A percentile compares a stretch with the other conserved stretches of the same genome.
Evolutionary conservation across 768 basidiomycete species (phyloP).

Genomic region (Tylopilus sp.): DNA sequence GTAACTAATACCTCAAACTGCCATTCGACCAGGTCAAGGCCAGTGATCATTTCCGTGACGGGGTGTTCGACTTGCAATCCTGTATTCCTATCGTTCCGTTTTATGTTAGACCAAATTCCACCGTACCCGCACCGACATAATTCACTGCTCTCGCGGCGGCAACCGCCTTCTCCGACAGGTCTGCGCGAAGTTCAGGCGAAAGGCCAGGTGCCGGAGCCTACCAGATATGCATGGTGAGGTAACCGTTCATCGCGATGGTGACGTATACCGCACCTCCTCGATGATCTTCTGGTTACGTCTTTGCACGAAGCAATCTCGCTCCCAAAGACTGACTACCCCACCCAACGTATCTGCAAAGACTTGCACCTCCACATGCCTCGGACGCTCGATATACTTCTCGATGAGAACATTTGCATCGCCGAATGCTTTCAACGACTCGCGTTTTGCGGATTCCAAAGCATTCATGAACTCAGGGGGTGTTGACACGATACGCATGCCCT

Average conservation of each 20-base stretch:
- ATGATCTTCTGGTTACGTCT: conserved; percentile 94
- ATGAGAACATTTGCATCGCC: conserved; percentile 84
- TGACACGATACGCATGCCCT: conserved; percentile 87
- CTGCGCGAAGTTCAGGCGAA: conserved; percentile 70
- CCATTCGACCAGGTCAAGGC: conserved; percentile 96
- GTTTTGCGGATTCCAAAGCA: conserved; percentile 79
- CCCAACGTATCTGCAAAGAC: conserved; percentile 84
- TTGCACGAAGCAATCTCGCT: conserved; percentile 90
- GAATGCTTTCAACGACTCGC: conserved; percentile 86
- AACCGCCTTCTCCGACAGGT: conserved; percentile 82
- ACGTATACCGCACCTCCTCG: conserved; percentile 57
- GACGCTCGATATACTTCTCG: conserved; percentile 84
- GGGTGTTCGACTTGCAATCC: conserved; percentile 88
- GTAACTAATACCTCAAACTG: conserved; percentile 67
- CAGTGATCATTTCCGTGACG: conserved; percentile 94
- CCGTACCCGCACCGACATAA: conserved; percentile 89
- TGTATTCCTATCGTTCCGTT: conserved; percentile 64
- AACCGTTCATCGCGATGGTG: neutral
- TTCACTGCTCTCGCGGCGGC: conserved; percentile 91
- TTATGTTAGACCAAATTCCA: conserved; percentile 48
- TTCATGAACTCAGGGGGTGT: conserved; percentile 70
- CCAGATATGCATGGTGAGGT: neutral
- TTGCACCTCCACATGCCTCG: conserved; percentile 92
- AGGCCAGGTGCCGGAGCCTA: conserved; percentile 91
- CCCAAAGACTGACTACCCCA: conserved; percentile 91